Percentiles rank a stretch among this genome's conserved stretches.
Evolutionary conservation across 1,139 yeast genomes (phyloP).

Genomic region (Yamadazyma oceani): DNA sequence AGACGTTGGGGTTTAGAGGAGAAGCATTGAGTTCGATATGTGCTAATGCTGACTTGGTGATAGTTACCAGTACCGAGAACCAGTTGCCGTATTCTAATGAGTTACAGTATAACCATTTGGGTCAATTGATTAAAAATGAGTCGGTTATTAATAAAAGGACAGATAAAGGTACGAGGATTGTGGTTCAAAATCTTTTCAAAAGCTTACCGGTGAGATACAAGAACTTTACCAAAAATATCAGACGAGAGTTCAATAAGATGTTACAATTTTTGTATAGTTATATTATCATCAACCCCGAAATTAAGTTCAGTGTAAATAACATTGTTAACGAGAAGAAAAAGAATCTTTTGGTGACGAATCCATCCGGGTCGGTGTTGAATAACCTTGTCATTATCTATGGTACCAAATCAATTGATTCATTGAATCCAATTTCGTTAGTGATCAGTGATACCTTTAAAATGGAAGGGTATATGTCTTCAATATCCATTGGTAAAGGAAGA

Average conservation of each 20-base stretch:
- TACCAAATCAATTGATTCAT: slow-evolving; percentile 55
- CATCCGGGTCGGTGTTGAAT: slow-evolving; percentile 39
- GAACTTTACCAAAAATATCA: slow-evolving; percentile 66
- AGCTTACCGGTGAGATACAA: slow-evolving; percentile 72
- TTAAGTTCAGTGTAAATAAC: slow-evolving; percentile 62
- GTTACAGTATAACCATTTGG: slow-evolving; percentile 54
- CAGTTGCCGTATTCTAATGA: slow-evolving; percentile 58
- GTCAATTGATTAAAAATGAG: slow-evolving; percentile 38
- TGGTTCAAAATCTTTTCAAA: slow-evolving; percentile 54
- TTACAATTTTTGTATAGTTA: slow-evolving; percentile 65
- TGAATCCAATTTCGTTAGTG: slow-evolving; percentile 46
- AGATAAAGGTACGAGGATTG: slow-evolving; percentile 56
- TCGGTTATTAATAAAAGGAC: slow-evolving; percentile 46
- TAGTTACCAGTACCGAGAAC: slow-evolving; percentile 43
- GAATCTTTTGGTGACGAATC: slow-evolving; percentile 51
- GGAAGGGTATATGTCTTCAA: slow-evolving; percentile 68
- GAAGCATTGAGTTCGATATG: slow-evolving; percentile 81
- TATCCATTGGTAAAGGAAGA: slow-evolving; percentile 71
- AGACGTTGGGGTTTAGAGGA: slow-evolving; percentile 78
- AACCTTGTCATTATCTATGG: slow-evolving; percentile 74
- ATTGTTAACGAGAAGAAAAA: slow-evolving; percentile 49
- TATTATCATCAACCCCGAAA: slow-evolving; percentile 57
- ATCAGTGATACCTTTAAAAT: slow-evolving; percentile 31
- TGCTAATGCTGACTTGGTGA: slow-evolving; percentile 52
- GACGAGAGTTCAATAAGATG: slow-evolving; percentile 71